Conservation (phyloP, 2,329 filamentous ascomycete genomes). For the Penicillium sp. region DNA sequence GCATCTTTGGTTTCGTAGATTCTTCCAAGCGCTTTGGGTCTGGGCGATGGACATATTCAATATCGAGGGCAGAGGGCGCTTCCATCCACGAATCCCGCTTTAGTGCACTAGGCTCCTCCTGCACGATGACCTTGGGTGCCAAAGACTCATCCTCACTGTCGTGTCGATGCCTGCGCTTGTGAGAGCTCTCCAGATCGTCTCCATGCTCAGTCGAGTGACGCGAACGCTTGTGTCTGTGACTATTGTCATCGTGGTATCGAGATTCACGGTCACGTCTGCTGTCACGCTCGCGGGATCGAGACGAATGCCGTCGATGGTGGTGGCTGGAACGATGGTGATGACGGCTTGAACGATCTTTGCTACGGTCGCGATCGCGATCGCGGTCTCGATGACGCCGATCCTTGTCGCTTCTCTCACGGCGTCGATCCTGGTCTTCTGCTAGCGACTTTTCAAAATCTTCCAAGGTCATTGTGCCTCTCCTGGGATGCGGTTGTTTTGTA, state of each 20-base stretch:
- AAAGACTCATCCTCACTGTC: conserved; percentile 46
- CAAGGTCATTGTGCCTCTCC: conserved; percentile 53
- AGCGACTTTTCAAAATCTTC: conserved; percentile 79
- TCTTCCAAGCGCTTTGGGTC: conserved; percentile 59
- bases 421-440: conserved; percentile 57
- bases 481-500: neutral
- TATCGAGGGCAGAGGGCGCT: conserved; percentile 74
- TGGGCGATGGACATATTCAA: conserved; percentile 72
- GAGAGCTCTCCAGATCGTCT: conserved; percentile 49
- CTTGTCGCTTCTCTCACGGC: conserved; percentile 41
- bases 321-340: conserved; percentile 35
- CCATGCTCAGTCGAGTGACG: conserved; percentile 58
- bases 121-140: conserved; percentile 29
- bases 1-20: conserved; percentile 41
- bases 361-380: conserved; percentile 42
- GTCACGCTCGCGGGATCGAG: conserved; percentile 39
- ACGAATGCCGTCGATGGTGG: conserved; percentile 49
- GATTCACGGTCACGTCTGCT: conserved; percentile 38
- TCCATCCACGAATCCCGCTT: conserved; percentile 95
- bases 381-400: conserved; percentile 37
- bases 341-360: conserved; percentile 42
- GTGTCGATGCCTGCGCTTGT: conserved; percentile 51
- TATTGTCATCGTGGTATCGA: conserved; percentile 54
- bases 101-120: conserved; percentile 50
- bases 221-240: conserved; percentile 66